Evolutionary conservation across 2,329 filamentous ascomycete species (phyloP), one percentile per base, ranked within the genome.

Genomic region (Fusarium virguliforme): DNA sequence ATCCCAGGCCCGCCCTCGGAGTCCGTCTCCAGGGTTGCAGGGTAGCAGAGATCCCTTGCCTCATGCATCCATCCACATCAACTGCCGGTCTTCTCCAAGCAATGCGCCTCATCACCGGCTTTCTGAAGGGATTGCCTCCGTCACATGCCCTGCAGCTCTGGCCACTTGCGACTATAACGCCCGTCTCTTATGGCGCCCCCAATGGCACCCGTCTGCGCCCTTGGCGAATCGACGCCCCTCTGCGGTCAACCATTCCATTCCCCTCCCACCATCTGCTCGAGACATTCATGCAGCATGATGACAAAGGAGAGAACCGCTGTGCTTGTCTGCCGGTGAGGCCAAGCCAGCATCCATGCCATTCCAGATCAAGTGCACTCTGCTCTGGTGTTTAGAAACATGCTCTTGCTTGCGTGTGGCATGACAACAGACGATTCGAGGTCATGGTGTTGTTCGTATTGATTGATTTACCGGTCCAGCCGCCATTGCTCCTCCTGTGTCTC

Each of bases 401-500:
- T 35, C 5, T 26, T 54, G 18, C 50, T 53, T 54, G 32, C 50
- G 24, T 30, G 28, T 57, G 41, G 38, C 51, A 50, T 48, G 13
- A 55, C 30, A 43, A 40, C 41, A 53, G 30, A 34, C 30, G 37
- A 35, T 32, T 22, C 18, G 57, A 24, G 26, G 50, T 48, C 32
- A 18, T 50, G 24, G 9, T 32, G 24, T n/a, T 12, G 18, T 46
- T 43, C 24, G n/a, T 43, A 9, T 56, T 28, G 24, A 40, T 46
- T 48, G 40, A 26, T 46, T 46, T 46, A 58, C 50, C 13, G 32
- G 22, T 24, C 8, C 48, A 32, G 26, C 18, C 62, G 41, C 66
- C 72, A 76, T 41, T 71, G 68, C 55, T 71, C 64, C 32, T 68
- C 73, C 65, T 64, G 57, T 15, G 43, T 75, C 63, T 87, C 85